Percentiles rank a stretch among this genome's conserved stretches.
Evolutionary conservation across 306 rosid genomes (phyloP).

Genomic region (Trifolium subterraneum): DNA sequence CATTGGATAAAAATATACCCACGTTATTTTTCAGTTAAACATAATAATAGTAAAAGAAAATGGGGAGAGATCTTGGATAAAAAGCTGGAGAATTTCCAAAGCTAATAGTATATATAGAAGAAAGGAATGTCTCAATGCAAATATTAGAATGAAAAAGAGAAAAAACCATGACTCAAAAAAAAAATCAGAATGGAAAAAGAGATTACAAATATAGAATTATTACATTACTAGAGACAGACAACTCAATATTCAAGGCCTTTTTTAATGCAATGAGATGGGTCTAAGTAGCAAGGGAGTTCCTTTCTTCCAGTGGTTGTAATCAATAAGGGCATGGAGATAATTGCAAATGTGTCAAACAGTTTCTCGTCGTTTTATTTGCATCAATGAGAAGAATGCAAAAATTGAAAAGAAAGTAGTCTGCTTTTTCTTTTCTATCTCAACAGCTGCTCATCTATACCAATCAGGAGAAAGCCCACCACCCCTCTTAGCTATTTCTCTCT

Average conservation of each 20-base stretch:
- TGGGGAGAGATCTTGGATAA: neutral
- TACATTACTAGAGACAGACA: neutral
- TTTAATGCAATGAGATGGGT: conserved; percentile 1
- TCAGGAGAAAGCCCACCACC: neutral
- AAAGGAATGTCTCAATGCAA: neutral
- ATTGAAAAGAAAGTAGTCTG: neutral
- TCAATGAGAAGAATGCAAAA: neutral
- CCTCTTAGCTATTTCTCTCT: neutral
- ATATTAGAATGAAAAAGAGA: neutral
- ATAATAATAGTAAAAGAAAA: neutral
- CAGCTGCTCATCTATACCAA: neutral
- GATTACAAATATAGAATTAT: neutral
- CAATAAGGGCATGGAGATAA: neutral
- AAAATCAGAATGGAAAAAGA: neutral
- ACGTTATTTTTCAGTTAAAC: neutral
- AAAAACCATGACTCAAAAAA: neutral
- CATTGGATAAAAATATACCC: neutral
- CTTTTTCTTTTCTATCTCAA: neutral
- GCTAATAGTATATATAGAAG: neutral
- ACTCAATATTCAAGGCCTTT: neutral
- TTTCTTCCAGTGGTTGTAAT: neutral
- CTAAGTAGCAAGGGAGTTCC: neutral
- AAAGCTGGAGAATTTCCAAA: neutral
- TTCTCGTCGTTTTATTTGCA: neutral
- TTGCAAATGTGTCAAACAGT: neutral